Conservation (phyloP, 2,329 filamentous ascomycete species). For the Cladosporium sp. region DNA sequence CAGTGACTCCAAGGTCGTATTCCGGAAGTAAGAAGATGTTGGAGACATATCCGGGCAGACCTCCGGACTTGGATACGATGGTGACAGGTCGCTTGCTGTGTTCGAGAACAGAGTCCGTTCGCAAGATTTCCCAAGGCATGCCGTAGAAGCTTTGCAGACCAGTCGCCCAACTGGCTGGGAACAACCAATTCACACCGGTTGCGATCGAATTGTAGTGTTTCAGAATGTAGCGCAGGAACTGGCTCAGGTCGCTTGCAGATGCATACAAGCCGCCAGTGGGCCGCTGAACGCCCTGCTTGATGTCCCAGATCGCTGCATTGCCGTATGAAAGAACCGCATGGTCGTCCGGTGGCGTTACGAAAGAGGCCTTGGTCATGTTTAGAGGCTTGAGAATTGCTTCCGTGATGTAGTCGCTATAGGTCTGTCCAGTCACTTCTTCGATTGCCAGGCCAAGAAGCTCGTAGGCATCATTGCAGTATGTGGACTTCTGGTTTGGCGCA, state of each 20-base stretch:
- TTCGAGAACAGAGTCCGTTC: slow-evolving; percentile 43
- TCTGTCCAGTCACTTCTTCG: slow-evolving; percentile 41
- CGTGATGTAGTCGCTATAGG: slow-evolving; percentile 43
- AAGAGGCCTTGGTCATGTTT: slow-evolving; percentile 38
- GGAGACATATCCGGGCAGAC: slow-evolving; percentile 46
- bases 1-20: slow-evolving; percentile 47
- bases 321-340: slow-evolving; percentile 44
- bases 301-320: slow-evolving; percentile 42
- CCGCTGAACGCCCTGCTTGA: slow-evolving; percentile 45
- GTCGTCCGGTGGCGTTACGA: slow-evolving; percentile 39
- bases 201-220: slow-evolving; percentile 46
- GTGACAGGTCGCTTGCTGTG: slow-evolving; percentile 43
- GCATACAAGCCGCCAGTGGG: slow-evolving; percentile 51
- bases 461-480: slow-evolving; percentile 47
- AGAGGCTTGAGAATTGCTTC: slow-evolving; percentile 45
- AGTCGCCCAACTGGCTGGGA: slow-evolving; percentile 42
- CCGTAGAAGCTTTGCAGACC: slow-evolving; percentile 47
- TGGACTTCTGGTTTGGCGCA: slow-evolving; percentile 46
- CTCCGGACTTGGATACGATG: slow-evolving; percentile 50
- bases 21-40: slow-evolving; percentile 46
- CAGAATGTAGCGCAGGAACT: slow-evolving; percentile 47
- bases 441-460: slow-evolving; percentile 46
- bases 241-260: slow-evolving; percentile 45
- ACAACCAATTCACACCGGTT: slow-evolving; percentile 47
- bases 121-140: slow-evolving; percentile 52